Percentiles rank a stretch among this genome's conserved stretches.
Evolutionary conservation across 192 early-diverging fungal species (phyloP).

Genomic region (Spizellomyces sp.): DNA sequence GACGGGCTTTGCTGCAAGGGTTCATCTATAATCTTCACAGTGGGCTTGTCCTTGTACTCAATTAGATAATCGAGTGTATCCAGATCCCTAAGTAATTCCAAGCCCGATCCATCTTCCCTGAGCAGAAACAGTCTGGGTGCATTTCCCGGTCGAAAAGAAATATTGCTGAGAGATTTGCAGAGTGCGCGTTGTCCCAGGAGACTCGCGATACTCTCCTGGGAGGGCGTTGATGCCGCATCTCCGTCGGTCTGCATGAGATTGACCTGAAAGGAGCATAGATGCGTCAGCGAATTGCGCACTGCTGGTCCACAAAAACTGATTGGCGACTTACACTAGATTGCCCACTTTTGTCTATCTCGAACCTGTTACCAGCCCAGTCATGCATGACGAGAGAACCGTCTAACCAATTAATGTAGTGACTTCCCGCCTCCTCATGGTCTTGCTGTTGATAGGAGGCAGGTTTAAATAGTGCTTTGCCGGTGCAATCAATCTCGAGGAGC

Average conservation of each 20-base stretch:
- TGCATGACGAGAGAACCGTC: slow-evolving; percentile 25
- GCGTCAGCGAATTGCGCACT: too few species aligned
- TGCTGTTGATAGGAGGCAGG: too few species aligned
- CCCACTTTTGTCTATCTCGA: slow-evolving; percentile 14
- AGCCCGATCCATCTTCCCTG: slow-evolving; percentile 35
- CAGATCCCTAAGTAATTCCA: slow-evolving; percentile 37
- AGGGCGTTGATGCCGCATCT: too few species aligned
- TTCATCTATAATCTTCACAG: background rate
- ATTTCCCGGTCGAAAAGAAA: slow-evolving; percentile 9
- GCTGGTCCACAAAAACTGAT: too few species aligned
- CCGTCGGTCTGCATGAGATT: too few species aligned
- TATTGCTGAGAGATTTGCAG: too few species aligned
- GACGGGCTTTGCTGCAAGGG: background rate
- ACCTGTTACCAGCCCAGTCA: slow-evolving; percentile 23
- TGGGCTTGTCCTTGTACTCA: background rate
- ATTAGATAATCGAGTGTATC: slow-evolving; percentile 17
- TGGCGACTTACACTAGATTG: background rate
- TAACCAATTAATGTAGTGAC: slow-evolving; percentile 34
- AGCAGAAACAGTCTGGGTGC: slow-evolving; percentile 40
- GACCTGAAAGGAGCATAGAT: too few species aligned
- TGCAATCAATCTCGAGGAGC: too few species aligned
- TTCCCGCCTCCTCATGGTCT: background rate
- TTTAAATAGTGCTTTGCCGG: too few species aligned
- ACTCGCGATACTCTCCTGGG: too few species aligned
- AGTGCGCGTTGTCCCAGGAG: too few species aligned